Conservation (phyloP, 805 yeast species). For the Naumovozyma dairenensis region DNA sequence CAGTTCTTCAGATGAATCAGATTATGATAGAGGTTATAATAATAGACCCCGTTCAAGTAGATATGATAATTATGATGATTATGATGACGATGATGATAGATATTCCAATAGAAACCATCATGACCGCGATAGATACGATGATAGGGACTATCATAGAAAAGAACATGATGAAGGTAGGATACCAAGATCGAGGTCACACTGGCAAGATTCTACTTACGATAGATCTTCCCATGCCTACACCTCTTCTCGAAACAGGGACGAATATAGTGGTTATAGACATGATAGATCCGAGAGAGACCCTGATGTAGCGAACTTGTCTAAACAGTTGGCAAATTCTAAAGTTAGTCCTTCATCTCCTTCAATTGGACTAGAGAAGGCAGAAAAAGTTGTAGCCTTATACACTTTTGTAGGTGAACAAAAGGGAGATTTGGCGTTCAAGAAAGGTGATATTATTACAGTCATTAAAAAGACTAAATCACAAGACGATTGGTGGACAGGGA, state of each 20-base stretch:
- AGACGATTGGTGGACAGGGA: conserved; percentile 99
- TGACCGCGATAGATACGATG: conserved; percentile 9
- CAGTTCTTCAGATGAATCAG: conserved; percentile 27
- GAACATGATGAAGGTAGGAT: conserved; percentile 5
- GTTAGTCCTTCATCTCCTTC: too few species aligned
- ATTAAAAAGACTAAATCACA: conserved; percentile 75
- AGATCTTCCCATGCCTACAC: too few species aligned
- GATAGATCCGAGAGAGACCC: too few species aligned
- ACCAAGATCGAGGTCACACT: conserved; percentile 1
- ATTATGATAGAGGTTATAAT: conserved; percentile 3
- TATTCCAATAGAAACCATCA: conserved; percentile 14
- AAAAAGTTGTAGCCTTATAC: conserved; percentile 86
- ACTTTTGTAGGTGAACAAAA: conserved; percentile 83
- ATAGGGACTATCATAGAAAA: conserved; percentile 1
- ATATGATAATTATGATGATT: conserved; percentile 5
- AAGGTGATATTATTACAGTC: conserved; percentile 88
- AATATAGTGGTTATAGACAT: conserved; percentile 33
- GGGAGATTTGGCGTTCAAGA: conserved; percentile 88
- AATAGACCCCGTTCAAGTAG: neutral
- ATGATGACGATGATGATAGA: conserved; percentile 4
- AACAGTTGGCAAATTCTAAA: too few species aligned
- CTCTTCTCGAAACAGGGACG: conserved; percentile 17
- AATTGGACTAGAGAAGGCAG: too few species aligned
- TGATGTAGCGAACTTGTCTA: too few species aligned
- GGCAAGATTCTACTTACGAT: conserved; percentile 10